Conservation (phyloP, 2,329 filamentous ascomycete species). For the Colletotrichum plurivorum region DNA sequence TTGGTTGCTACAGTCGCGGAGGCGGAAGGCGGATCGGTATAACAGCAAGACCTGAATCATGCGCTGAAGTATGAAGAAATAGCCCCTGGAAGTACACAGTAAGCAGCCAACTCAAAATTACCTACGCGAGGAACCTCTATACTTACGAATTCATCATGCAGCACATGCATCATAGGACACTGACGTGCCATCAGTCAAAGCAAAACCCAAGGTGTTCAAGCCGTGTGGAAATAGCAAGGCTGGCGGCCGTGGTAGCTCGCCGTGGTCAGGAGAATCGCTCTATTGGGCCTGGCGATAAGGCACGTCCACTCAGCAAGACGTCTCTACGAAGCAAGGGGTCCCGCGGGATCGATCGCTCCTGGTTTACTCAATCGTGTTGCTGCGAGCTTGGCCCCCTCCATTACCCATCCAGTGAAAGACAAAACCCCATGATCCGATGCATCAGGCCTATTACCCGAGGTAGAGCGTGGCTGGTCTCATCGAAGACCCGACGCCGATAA, state of each 20-base stretch:
- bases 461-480: conserved; percentile 21
- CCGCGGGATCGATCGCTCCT: conserved; percentile 23
- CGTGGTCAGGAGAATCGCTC: conserved; percentile 36
- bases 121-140: not conserved
- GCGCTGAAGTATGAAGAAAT: not conserved
- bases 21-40: not conserved
- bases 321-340: conserved; percentile 35
- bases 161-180: not conserved
- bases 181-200: not conserved
- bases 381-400: conserved; percentile 36
- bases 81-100: not conserved
- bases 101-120: conserved; percentile 15
- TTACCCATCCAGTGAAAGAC: conserved; percentile 22
- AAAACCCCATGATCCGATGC: conserved; percentile 26
- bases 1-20: not conserved
- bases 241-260: conserved; percentile 19
- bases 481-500: conserved; percentile 19
- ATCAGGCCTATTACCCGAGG: conserved; percentile 32
- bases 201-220: conserved; percentile 12
- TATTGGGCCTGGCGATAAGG: conserved; percentile 41
- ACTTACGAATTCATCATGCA: not conserved
- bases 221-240: conserved; percentile 5
- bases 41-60: not conserved
- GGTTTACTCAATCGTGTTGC: conserved; percentile 32
- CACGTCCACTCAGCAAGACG: conserved; percentile 25